Conservation (phyloP, 768 basidiomycete genomes). For the Pisolithus microcarpus region DNA sequence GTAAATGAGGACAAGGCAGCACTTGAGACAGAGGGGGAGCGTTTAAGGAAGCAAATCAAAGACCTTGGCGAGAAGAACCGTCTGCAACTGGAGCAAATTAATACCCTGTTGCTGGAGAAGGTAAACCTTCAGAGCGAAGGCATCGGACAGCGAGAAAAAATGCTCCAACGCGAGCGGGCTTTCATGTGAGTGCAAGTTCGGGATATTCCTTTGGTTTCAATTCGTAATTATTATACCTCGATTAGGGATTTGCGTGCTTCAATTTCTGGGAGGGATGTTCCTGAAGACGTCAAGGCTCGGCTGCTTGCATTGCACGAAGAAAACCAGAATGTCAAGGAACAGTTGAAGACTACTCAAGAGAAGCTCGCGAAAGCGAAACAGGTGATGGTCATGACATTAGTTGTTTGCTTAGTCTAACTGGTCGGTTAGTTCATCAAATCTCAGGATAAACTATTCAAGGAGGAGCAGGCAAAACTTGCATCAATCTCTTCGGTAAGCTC, state of each 20-base stretch:
- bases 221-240: conserved; percentile 2
- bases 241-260: conserved; percentile 72
- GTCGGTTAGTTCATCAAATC: conserved; percentile 75
- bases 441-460: conserved; percentile 85
- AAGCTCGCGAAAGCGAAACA: conserved; percentile 76
- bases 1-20: conserved; percentile 81
- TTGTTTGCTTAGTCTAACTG: neutral
- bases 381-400: conserved; percentile 32
- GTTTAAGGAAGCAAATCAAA: conserved; percentile 58
- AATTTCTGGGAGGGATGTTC: conserved; percentile 69
- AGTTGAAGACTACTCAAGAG: conserved; percentile 61
- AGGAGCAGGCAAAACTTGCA: conserved; percentile 59
- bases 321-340: conserved; percentile 62
- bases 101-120: conserved; percentile 82
- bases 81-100: conserved; percentile 88
- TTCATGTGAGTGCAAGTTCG: conserved; percentile 51
- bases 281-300: conserved; percentile 74
- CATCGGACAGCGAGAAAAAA: conserved; percentile 81
- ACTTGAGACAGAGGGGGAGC: conserved; percentile 61
- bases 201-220: neutral
- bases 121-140: conserved; percentile 84
- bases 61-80: conserved; percentile 76
- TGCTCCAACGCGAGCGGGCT: conserved; percentile 81
- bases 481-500: conserved; percentile 39
- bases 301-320: conserved; percentile 77